Base-by-base conservation (phyloP, 495 filamentous ascomycete species). In the Peziza echinospora region DNA sequence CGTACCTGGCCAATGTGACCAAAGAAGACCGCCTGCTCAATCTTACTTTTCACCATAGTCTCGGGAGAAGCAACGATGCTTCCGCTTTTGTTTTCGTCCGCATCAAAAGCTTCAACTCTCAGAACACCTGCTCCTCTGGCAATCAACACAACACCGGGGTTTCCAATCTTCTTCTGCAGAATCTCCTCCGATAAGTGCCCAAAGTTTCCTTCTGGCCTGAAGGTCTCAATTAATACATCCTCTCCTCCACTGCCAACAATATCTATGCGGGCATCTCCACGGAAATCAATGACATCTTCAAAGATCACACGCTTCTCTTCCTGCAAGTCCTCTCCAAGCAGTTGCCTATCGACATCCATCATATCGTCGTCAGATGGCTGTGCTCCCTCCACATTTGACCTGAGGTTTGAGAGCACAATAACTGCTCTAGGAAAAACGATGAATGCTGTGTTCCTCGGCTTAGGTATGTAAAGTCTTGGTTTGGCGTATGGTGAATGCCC, bases 11-110 rank as follows among this genome's bases (percentile, higher is more conserved):
- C 67, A 61, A 84, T 75, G 19, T 72, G 73, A 1, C 86, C 84
- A 59, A 80, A 96, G 64, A 93, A 93, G 3, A 94, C 76, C 11
- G 87, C 87, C 60, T 96, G 87, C 54, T 93, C 84, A 39, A 99
- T 68, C 61, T 87, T 94, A 57, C 75, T 80, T 58, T 80, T 84
- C 6, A 82, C 80, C 1, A 82, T 84, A 11, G 47, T 43, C 24
- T 57, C 53, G 48, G 65, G 57, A 4, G 70, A 71, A 1, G 68
- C 62, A 17, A 17, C 30, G 13, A 11, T 37, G 0, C 30, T 17
- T 17, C 30, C 19, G 34, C 56, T 56, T 11, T 21, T 24, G n/a
- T 53, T 41, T 10, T 65, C 64, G 45, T 69, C 65, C 9, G 66
- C 61, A 41, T 77, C 69, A 24, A 64, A 63, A 16, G 71, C 62